Evolutionary conservation across 2,329 filamentous ascomycete species (phyloP), one percentile per base, ranked within the genome.

Genomic region (Fusarium transvaalense): DNA sequence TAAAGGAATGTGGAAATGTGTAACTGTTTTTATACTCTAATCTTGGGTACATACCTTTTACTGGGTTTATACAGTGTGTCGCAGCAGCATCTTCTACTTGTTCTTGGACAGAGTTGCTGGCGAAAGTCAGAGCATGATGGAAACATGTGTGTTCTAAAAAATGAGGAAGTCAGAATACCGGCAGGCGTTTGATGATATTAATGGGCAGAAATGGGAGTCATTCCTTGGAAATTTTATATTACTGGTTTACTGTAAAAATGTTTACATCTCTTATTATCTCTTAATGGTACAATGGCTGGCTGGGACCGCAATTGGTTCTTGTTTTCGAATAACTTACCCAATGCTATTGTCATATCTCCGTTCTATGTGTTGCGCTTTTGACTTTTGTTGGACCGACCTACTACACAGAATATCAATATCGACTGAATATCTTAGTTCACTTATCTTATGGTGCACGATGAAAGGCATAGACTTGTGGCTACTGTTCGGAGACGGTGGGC

Each of bases 141-240:
- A 53, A 50, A 62, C 29, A 52, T 32, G 42, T 51, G 35, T 69
- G 54, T 61, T 58, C 57, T 23, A 52, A 73, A 72, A 71, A 72
- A 71, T 64, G 64, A 68, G 61, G 53, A 65, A 66, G 62, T 54
- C 62, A 61, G 61, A 70, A 68, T 58, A 59, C 56, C 48, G 64
- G 35, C 19, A 47, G 72, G 72, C 71, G 69, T 75, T 74, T 19
- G 42, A 50, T 55, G 41, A 64, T 41, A 48, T 60, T 48, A 56
- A 55, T 72, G 61, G 69, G 69, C 56, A 71, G 57, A 64, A 55
- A 66, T 57, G 48, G 71, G 72, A 71, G 65, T 72, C 64, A 42
- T 66, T 72, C 65, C 48, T 74, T 69, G 64, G 63, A 69, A 64
- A 62, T 56, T 64, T 64, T 71, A 59, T 66, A 57, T 62, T 66